Conservation (phyloP, 371 early-diverging fungal species). For the Mucor indicus region DNA sequence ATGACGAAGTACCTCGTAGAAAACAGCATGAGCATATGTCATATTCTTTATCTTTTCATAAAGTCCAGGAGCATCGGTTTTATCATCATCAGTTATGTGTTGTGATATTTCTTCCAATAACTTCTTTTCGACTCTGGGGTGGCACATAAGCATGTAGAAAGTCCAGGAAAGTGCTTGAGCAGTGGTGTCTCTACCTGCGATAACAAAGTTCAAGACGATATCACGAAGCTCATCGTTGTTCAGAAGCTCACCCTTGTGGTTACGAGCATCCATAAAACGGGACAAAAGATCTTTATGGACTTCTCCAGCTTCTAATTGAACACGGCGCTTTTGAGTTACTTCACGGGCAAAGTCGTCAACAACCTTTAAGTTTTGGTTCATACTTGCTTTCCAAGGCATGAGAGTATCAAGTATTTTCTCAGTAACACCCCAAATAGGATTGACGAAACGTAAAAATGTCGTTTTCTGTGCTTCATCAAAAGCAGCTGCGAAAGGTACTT, state of each 20-base stretch:
- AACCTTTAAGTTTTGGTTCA: conserved; percentile 40
- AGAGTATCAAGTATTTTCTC: conserved; percentile 29
- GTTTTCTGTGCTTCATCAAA: conserved; percentile 47
- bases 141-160: conserved; percentile 54
- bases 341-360: conserved; percentile 49
- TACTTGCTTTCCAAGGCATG: conserved; percentile 32
- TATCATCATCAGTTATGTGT: conserved; percentile 25
- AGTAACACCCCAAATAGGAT: conserved; percentile 50
- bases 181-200: conserved; percentile 69
- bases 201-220: conserved; percentile 68
- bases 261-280: conserved; percentile 56
- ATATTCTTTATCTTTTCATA: conserved; percentile 50
- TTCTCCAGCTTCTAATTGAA: conserved; percentile 37
- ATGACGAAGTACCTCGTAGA: conserved; percentile 68
- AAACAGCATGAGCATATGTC: conserved; percentile 57
- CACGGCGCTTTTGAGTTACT: conserved; percentile 41
- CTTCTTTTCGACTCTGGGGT: conserved; percentile 51
- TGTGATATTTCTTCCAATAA: conserved; percentile 56
- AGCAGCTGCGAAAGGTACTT: conserved; percentile 46
- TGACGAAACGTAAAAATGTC: conserved; percentile 45
- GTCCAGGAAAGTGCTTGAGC: conserved; percentile 75
- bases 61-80: conserved; percentile 22
- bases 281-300: conserved; percentile 56
- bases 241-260: conserved; percentile 50
- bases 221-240: conserved; percentile 59